Evolutionary conservation across 192 early-diverging fungal species (phyloP).

Genomic region (Umbelopsis ramanniana): DNA sequence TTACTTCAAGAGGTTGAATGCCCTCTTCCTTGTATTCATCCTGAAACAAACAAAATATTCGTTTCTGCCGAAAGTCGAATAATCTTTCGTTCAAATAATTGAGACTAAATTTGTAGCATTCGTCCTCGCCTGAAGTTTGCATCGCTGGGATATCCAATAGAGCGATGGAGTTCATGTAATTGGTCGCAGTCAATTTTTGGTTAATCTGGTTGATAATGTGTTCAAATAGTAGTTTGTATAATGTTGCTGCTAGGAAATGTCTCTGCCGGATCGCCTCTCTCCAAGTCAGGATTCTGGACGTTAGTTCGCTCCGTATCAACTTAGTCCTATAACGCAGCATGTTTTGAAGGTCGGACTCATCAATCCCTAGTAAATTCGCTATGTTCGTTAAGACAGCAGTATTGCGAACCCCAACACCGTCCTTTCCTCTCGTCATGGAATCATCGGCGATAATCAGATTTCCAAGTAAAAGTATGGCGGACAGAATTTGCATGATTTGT

Average conservation of each 20-base stretch:
- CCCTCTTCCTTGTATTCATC: conserved; percentile 62
- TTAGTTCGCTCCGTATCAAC: conserved; percentile 76
- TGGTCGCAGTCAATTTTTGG: conserved; percentile 70
- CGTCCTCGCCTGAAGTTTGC: conserved; percentile 29
- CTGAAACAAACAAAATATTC: conserved; percentile 66
- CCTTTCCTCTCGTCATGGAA: conserved; percentile 60
- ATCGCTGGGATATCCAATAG: conserved; percentile 69
- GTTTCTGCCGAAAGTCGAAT: conserved; percentile 68
- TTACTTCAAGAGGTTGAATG: conserved; percentile 63
- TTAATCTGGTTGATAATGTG: conserved; percentile 85
- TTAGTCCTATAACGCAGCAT: conserved; percentile 82
- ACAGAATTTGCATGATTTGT: conserved; percentile 82
- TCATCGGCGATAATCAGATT: conserved; percentile 82
- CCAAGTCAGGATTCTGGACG: conserved; percentile 78
- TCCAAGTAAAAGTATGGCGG: conserved; percentile 86
- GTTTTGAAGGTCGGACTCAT: conserved; percentile 67
- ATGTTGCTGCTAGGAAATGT: conserved; percentile 67
- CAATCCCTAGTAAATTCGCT: conserved; percentile 83
- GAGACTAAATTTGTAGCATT: conserved; percentile 67
- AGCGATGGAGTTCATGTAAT: conserved; percentile 73
- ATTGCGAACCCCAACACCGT: conserved; percentile 77
- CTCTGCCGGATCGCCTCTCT: conserved; percentile 70
- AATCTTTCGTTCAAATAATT: conserved; percentile 89
- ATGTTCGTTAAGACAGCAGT: conserved; percentile 72
- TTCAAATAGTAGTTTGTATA: conserved; percentile 82